A percentile compares a stretch with the other conserved stretches of the same genome.
phyloP scores from a whole-genome alignment of 192 early-diverging fungal species.

The Linnemannia schmuckeri region DNA sequence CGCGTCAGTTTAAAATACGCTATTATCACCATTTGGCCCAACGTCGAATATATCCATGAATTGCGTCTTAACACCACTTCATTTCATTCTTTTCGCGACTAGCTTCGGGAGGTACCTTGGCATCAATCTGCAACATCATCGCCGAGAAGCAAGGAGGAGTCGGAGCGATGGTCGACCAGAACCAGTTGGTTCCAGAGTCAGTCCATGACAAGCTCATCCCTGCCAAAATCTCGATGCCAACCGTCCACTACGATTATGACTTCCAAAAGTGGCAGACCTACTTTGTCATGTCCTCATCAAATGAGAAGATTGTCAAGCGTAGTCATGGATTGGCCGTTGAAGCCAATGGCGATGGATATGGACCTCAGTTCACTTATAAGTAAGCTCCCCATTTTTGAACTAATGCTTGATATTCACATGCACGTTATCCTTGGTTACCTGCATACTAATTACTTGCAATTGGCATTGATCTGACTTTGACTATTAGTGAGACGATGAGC shows the following conservation, averaged over 20 bases:
- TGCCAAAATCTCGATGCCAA: conserved; percentile 32
- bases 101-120: conserved; percentile 50
- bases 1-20: not conserved
- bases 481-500: conserved; percentile 70
- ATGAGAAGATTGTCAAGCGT: conserved; percentile 75
- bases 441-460: too few species aligned
- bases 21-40: too few species aligned
- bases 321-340: conserved; percentile 67
- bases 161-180: conserved; percentile 20
- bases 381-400: conserved; percentile 1
- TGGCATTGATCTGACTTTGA: not conserved
- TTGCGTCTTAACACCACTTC: not conserved
- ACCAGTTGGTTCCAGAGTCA: conserved; percentile 26
- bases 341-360: conserved; percentile 56
- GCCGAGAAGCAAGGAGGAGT: conserved; percentile 11
- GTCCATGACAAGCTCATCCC: conserved; percentile 28
- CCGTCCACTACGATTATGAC: conserved; percentile 65
- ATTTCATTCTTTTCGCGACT: not conserved
- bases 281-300: conserved; percentile 74
- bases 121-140: conserved; percentile 30
- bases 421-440: too few species aligned
- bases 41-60: too few species aligned
- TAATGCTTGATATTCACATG: not conserved
- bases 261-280: conserved; percentile 71
- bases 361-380: conserved; percentile 59